phyloP scores from a whole-genome alignment of 331 rosid genomes.

The Prunus yedoensis region DNA sequence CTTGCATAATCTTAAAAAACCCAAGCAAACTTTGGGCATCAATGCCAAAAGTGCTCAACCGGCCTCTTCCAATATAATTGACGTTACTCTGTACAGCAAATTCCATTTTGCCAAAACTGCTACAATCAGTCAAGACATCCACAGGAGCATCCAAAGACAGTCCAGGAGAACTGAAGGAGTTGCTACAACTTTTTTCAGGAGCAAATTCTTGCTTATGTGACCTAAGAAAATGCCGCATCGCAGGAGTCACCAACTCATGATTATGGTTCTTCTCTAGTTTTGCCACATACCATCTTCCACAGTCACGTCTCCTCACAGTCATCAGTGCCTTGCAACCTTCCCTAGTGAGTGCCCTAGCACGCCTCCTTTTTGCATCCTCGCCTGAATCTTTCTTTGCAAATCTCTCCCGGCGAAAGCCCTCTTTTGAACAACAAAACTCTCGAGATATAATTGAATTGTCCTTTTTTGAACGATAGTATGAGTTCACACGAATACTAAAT shows the following conservation, averaged over 20 bases:
- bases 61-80: constrained; percentile 16
- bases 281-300: constrained; percentile 27
- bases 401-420: constrained; percentile 19
- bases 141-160: neutral
- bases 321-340: constrained; percentile 30
- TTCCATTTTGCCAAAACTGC: constrained; percentile 3
- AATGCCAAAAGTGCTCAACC: constrained; percentile 30
- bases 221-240: constrained; percentile 27
- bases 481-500: constrained; percentile 26
- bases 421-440: constrained; percentile 35
- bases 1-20: constrained; percentile 28
- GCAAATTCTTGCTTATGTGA: constrained; percentile 25
- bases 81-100: constrained; percentile 17
- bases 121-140: constrained; percentile 14
- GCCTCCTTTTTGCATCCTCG: constrained; percentile 11
- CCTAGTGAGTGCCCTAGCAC: constrained; percentile 30
- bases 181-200: constrained; percentile 11
- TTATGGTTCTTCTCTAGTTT: constrained; percentile 23
- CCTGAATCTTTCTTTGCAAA: constrained; percentile 2
- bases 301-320: constrained; percentile 14
- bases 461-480: constrained; percentile 23
- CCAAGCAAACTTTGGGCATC: constrained; percentile 27
- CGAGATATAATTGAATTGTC: constrained; percentile 23
- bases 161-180: constrained; percentile 18
- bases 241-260: constrained; percentile 25